Evolutionary conservation across 306 rosid genomes (phyloP), one percentile per base, ranked within the genome.

Genomic region (Hippophae gyantsensis): DNA sequence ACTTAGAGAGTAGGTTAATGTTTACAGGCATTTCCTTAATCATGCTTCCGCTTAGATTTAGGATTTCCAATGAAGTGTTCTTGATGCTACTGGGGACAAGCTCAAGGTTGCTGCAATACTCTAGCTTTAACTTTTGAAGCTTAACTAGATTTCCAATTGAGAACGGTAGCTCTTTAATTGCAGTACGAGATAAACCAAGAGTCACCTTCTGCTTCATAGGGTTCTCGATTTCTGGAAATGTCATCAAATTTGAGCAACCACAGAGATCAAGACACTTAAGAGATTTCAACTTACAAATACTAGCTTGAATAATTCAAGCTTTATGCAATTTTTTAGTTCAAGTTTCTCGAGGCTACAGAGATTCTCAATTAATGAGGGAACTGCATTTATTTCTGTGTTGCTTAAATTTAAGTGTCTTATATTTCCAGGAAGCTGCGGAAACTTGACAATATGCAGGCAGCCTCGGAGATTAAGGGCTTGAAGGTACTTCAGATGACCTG

Each of bases 201-300:
- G 6, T 25, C 0, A 52, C 41, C 9, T 60, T 1, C 1, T 6
- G 0, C 5, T 10, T 11, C 63, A 61, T 69, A 12, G 41, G 14
- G 12, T 48, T 58, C 2, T 45, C 47, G 54, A 56, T 56, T 32
- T 69, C 47, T 13, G 74, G 74, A 10, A 69, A 69, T 18, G 6
- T n/a, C 13, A 2, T 42, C 12, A 1, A 69, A 40, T 6, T 62
- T 0, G 48, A 9, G 54, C 58, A 69, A 10, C 47, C 59, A 7
- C 52, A 49, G 12, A 69, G 68, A 25, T 8, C 9, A 6, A 69
- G 40, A 0, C 18, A 7, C 5, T 5, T 1, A 3, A 62, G 56
- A 49, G 56, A 49, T 41, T 61, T 40, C 56, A 54, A 7, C 48
- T 3, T 59, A 38, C 73, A 46, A 18, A 0, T 54, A 14, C 48